Evolutionary conservation across 169 alveolate species (phyloP), one percentile per base, ranked within the genome.

Genomic region (Plasmodium chabaudi): DNA sequence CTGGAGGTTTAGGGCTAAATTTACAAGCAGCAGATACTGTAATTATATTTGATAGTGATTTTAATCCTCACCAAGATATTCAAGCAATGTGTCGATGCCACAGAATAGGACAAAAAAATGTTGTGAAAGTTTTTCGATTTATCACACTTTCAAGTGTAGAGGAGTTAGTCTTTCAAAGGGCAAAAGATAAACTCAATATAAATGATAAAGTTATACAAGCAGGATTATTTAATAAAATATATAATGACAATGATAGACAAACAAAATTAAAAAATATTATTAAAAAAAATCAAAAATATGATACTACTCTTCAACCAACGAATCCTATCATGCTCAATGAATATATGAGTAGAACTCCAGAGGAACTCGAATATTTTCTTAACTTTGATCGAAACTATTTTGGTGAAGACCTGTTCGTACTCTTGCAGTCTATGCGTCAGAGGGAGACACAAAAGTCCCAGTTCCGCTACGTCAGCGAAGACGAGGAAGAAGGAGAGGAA

Each of bases 1-100:
- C 99, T 1, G 99, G 99, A 2, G 99, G 99, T 9, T 95, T 96
- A 12, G 99, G 99, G 1, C 96, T 99, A 19, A 98, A 99, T 92
- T 94, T 99, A 10, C 96, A 98, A 69, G 95, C 98, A 1, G 99
- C 99, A 10, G 99, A 98, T 72, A 96, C 99, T 0, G 99, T 99
- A 15, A 96, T 99, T 9, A 96, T 99, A 67, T 96, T 96, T 96
- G 98, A 96, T 71, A 97, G 95, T 90, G 98, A 97, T 87, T 97
- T 97, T 93, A 97, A 97, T 55, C 99, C 99, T 19, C 98, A 97
- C 69, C 96, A 96, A 63, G 98, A 97, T 91, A 91, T 95, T 34
- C 99, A 97, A 93, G 99, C 99, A 9, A 98, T 97, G 92, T 98
- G 97, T 86, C 72, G 99, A 44, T 97, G 95, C 51, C 99, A 97